Conservation (phyloP, 352 stramenopile species). For the Albugo candida region DNA sequence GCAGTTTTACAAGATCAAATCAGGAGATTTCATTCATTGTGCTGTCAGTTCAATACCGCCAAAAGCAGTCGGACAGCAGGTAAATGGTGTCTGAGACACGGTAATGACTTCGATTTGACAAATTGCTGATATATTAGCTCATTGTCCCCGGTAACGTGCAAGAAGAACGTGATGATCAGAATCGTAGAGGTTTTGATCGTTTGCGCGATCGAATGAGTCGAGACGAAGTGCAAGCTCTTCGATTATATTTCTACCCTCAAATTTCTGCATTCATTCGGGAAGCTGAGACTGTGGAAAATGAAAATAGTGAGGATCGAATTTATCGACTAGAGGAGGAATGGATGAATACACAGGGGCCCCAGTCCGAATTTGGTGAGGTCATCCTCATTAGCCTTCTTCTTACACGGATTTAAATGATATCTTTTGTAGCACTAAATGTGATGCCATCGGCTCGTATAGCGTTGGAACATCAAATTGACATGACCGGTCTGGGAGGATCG, state of each 20-base stretch:
- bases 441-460: constrained; percentile 40
- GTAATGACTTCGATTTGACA: no score
- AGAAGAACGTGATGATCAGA: constrained; percentile 38
- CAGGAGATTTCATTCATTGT: constrained; percentile 73
- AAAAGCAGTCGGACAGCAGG: constrained; percentile 60
- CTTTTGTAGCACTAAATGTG: constrained; percentile 49
- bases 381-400: not conserved
- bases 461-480: constrained; percentile 71
- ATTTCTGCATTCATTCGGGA: constrained; percentile 71
- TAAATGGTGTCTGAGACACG: constrained; percentile 4
- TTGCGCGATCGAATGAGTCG: constrained; percentile 63
- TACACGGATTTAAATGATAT: not conserved
- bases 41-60: constrained; percentile 60
- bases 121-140: no score
- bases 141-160: constrained; percentile 6
- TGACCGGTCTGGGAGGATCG: constrained; percentile 64
- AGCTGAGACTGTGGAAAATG: constrained; percentile 42
- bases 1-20: constrained; percentile 53
- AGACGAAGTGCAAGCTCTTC: constrained; percentile 68
- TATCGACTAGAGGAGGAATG: constrained; percentile 77
- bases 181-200: constrained; percentile 52
- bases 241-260: constrained; percentile 75
- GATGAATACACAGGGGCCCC: constrained; percentile 71
- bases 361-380: constrained; percentile 62
- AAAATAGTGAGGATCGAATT: constrained; percentile 75